These are phyloP conservation scores for Claviceps sp. DNA, from an alignment of 2,329 filamentous ascomycete species.

Conservation along the genomic window DNA sequence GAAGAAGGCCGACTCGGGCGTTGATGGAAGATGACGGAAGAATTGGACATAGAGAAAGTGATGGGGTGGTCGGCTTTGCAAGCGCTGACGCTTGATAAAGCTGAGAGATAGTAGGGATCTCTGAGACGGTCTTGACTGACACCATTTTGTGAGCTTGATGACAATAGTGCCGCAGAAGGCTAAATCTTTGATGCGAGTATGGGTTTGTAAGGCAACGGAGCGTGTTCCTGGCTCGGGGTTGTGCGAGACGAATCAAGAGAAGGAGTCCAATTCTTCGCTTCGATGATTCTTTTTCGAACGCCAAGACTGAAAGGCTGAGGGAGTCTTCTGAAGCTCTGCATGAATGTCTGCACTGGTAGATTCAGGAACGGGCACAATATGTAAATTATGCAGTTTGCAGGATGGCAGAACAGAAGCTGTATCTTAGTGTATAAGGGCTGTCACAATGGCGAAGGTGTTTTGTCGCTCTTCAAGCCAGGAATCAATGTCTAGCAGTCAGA, in stretches of 20 bases:
- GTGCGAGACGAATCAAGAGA: too few relatives aligned
- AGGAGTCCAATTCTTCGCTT: not conserved
- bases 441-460: not conserved
- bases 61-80: constrained; percentile 7
- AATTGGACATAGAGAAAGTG: constrained; percentile 8
- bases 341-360: not conserved
- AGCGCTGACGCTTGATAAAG: constrained; percentile 45
- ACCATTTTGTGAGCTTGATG: not conserved
- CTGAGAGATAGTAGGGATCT: constrained; percentile 48
- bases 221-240: not conserved
- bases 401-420: not conserved
- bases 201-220: not conserved
- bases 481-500: too few relatives aligned
- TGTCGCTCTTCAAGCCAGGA: not conserved
- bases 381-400: not conserved
- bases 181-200: not conserved
- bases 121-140: constrained; percentile 25
- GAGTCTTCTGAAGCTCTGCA: not conserved
- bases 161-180: not conserved
- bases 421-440: not conserved
- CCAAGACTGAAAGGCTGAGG: too few relatives aligned
- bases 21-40: constrained; percentile 46
- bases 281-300: not conserved
- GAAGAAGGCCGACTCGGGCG: constrained; percentile 54
- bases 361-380: not conserved